Conservation (phyloP, 495 filamentous ascomycete genomes). For the Aspergillus indologenus region DNA sequence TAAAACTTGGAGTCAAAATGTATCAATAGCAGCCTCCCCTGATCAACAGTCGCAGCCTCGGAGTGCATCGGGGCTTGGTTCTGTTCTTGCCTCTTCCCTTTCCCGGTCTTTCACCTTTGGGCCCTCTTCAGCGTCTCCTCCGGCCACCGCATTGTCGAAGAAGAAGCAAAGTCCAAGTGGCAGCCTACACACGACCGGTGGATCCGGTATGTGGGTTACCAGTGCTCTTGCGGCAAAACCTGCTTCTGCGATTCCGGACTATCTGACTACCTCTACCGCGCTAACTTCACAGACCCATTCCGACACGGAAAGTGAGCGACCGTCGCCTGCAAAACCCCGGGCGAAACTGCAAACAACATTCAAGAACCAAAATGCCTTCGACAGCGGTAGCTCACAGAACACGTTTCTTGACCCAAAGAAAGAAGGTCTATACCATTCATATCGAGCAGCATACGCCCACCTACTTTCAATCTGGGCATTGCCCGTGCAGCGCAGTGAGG, state of each 20-base stretch:
- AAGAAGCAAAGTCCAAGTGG: slow-evolving; percentile 68
- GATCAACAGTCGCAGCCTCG: slow-evolving; percentile 51
- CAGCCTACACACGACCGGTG: slow-evolving; percentile 58
- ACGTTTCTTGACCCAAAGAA: slow-evolving; percentile 67
- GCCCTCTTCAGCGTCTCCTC: slow-evolving; percentile 66
- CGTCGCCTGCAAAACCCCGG: slow-evolving; percentile 25
- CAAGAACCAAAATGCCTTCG: slow-evolving; percentile 74
- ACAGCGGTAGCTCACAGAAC: slow-evolving; percentile 67
- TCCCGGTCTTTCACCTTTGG: slow-evolving; percentile 68
- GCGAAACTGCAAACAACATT: slow-evolving; percentile 58
- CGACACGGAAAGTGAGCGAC: slow-evolving; percentile 46
- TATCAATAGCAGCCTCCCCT: slow-evolving; percentile 66
- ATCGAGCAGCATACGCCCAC: slow-evolving; percentile 77
- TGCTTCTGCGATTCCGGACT: slow-evolving; percentile 29
- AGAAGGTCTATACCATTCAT: slow-evolving; percentile 59
- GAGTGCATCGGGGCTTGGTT: slow-evolving; percentile 47
- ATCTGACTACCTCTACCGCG: slow-evolving; percentile 29
- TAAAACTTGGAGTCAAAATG: slow-evolving; percentile 47
- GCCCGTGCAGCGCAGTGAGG: slow-evolving; percentile 69
- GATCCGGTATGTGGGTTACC: slow-evolving; percentile 62
- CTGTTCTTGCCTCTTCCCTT: slow-evolving; percentile 65
- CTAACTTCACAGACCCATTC: slow-evolving; percentile 37
- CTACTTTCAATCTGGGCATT: slow-evolving; percentile 81
- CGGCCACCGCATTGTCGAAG: slow-evolving; percentile 40
- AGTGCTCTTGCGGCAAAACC: slow-evolving; percentile 54